phyloP scores from a whole-genome alignment of 2,329 filamentous ascomycete genomes.

The Cercospora zeina region DNA sequence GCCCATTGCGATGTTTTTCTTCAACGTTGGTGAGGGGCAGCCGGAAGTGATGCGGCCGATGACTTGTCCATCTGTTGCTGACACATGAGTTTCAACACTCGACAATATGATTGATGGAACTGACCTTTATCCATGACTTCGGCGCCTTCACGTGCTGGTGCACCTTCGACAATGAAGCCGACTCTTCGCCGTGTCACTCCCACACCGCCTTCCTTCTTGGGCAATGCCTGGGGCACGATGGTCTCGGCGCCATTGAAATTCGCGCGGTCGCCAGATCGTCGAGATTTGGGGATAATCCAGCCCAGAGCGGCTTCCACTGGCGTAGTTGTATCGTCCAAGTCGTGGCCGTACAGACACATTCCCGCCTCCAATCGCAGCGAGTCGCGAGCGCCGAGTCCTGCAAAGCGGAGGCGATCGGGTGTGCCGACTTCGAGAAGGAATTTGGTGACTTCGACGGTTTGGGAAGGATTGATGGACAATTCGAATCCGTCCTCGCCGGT shows the following conservation, averaged over 20 bases:
- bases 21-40: slow-evolving; percentile 80
- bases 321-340: slow-evolving; percentile 77
- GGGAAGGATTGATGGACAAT: slow-evolving; percentile 74
- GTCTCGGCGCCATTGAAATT: slow-evolving; percentile 83
- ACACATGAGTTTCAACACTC: background rate
- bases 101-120: background rate
- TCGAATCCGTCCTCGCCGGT: slow-evolving; percentile 99
- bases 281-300: slow-evolving; percentile 84
- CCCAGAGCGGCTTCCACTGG: slow-evolving; percentile 65
- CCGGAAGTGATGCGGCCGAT: slow-evolving; percentile 86
- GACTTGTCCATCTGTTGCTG: slow-evolving; percentile 55
- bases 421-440: slow-evolving; percentile 63
- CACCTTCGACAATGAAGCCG: slow-evolving; percentile 78
- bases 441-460: slow-evolving; percentile 67
- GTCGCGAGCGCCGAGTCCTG: slow-evolving; percentile 87
- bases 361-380: slow-evolving; percentile 91
- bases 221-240: slow-evolving; percentile 73
- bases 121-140: slow-evolving; percentile 63
- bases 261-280: slow-evolving; percentile 59
- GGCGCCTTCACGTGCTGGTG: slow-evolving; percentile 85
- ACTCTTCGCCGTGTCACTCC: slow-evolving; percentile 73
- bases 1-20: slow-evolving; percentile 94
- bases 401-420: slow-evolving; percentile 69
- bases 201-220: slow-evolving; percentile 32
- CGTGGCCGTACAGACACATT: slow-evolving; percentile 99